Conservation (phyloP, 805 yeast species). For the Pichia nanzhaoensis region DNA sequence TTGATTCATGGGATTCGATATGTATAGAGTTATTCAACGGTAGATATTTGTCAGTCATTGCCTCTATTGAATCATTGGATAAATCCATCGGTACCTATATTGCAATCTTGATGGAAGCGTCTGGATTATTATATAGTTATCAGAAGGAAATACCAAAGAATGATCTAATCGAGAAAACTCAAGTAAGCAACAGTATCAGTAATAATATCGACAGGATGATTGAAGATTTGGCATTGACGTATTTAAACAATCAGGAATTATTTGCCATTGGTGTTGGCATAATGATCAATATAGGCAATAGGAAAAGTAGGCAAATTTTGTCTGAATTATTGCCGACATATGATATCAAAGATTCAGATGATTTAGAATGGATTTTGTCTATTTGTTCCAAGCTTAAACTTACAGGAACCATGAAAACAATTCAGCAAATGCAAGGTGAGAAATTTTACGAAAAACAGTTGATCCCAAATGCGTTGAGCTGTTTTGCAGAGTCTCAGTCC, state of each 20-base stretch:
- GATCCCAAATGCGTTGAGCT: conserved; percentile 54
- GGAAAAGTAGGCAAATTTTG: conserved; percentile 38
- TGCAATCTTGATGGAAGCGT: conserved; percentile 56
- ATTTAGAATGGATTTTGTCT: conserved; percentile 71
- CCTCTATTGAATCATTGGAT: conserved; percentile 53
- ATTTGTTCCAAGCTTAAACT: conserved; percentile 63
- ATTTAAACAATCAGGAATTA: conserved; percentile 43
- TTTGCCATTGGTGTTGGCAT: conserved; percentile 70
- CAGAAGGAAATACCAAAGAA: conserved; percentile 13
- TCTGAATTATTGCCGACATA: conserved; percentile 55
- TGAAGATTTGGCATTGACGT: conserved; percentile 47
- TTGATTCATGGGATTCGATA: conserved; percentile 46
- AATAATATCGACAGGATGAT: conserved; percentile 34
- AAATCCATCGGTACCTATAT: conserved; percentile 57
- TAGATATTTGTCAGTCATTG: conserved; percentile 49
- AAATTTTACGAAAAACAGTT: conserved; percentile 22
- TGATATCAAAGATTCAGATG: conserved; percentile 61
- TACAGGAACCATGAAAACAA: conserved; percentile 47
- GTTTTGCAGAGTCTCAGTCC: conserved; percentile 60
- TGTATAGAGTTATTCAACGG: conserved; percentile 52
- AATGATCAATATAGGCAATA: conserved; percentile 41
- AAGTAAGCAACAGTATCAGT: conserved; percentile 12
- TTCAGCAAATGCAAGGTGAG: conserved; percentile 49
- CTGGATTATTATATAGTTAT: conserved; percentile 45
- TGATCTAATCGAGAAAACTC: background rate